phyloP scores from a whole-genome alignment of 148 eudicot genomes.

The Tetragonia tetragonoides region DNA sequence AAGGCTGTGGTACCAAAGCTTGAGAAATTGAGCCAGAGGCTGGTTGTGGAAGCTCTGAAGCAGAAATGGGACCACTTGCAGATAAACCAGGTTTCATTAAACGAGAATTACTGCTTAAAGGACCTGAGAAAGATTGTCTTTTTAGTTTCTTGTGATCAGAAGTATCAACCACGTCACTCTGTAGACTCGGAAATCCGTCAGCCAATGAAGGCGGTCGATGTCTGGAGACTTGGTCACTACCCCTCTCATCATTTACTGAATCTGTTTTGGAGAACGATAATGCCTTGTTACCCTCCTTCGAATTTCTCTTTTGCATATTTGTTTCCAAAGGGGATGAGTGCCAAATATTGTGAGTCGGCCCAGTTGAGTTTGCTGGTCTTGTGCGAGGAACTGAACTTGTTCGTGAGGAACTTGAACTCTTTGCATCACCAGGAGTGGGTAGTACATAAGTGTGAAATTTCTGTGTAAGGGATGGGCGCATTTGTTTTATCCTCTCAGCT shows the following conservation, averaged over 20 bases:
- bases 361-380: slow-evolving; percentile 31
- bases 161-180: slow-evolving; percentile 39
- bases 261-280: slow-evolving; percentile 31
- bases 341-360: slow-evolving; percentile 44
- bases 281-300: slow-evolving; percentile 40
- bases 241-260: slow-evolving; percentile 33
- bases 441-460: slow-evolving; percentile 70
- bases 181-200: slow-evolving; percentile 46
- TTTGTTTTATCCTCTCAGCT: slow-evolving; percentile 50
- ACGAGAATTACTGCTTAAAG: slow-evolving; percentile 64
- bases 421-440: slow-evolving; percentile 83
- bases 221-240: slow-evolving; percentile 34
- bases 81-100: slow-evolving; percentile 40
- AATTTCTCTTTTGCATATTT: slow-evolving; percentile 51
- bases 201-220: slow-evolving; percentile 49
- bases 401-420: slow-evolving; percentile 45
- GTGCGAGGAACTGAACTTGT: slow-evolving; percentile 46
- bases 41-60: slow-evolving; percentile 46
- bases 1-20: slow-evolving; percentile 24
- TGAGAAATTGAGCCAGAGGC: slow-evolving; percentile 49
- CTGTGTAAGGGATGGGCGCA: slow-evolving; percentile 42
- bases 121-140: slow-evolving; percentile 87
- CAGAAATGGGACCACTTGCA: slow-evolving; percentile 54
- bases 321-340: slow-evolving; percentile 66
- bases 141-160: slow-evolving; percentile 52